Evolutionary conservation across 805 yeast species (phyloP), one percentile per base, ranked within the genome.

Genomic region (Nakazawaea ambrosiae): DNA sequence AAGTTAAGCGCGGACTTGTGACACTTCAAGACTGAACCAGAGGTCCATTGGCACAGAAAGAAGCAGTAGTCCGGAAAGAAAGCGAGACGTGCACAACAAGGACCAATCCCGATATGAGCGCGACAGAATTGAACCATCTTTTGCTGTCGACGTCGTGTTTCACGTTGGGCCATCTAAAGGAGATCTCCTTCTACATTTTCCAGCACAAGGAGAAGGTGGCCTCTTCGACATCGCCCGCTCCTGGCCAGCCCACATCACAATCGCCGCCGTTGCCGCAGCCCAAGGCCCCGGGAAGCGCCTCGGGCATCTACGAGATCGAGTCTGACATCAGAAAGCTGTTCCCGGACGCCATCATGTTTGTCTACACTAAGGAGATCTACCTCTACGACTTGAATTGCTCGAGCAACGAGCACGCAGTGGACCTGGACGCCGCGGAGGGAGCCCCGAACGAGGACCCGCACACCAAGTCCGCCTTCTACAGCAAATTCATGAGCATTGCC

Each of bases 341-440:
- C 10, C 36, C 39, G 4, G 19, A 27, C 9, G 34, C 32, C 11
- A 20, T 39, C 3, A 31, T 39, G 36, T 34, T 39, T 14, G 38
- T 31, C 5, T 34, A 39, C 20, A 29, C 38, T 11, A 39, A 39
- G 16, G 42, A 39, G 16, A 16, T 39, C 1, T 39, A 39, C 18
- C 20, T 39, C 4, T 39, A 39, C 31, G 42, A 34, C 25, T 24
- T 34, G 29, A 34, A 39, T 19, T 39, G 41, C 20, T 18, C 15
- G 2, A 20, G 16, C 19, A 31, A 25, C 10, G n/a, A n/a, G n/a
- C n/a, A n/a, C n/a, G n/a, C n/a, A n/a, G n/a, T n/a, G n/a, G n/a
- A n/a, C n/a, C n/a, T n/a, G n/a, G n/a, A n/a, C n/a, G n/a, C n/a
- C n/a, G n/a, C 25, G 25, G n/a, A n/a, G n/a, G n/a, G n/a, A n/a